Evolutionary conservation across 768 basidiomycete genomes (phyloP).

Genomic region (Suillus subalutaceus): DNA sequence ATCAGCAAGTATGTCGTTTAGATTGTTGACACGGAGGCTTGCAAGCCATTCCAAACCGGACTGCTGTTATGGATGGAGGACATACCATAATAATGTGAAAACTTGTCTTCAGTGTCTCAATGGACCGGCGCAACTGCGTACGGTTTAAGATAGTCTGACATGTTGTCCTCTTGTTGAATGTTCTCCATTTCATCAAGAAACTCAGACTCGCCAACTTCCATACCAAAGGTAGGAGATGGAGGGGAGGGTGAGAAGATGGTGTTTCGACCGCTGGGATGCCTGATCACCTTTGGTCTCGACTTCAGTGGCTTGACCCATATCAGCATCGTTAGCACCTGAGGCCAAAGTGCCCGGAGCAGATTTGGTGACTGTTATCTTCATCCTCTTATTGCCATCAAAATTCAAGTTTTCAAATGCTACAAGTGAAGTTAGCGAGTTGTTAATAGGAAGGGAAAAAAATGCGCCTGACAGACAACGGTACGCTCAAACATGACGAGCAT

Average conservation of each 20-base stretch:
- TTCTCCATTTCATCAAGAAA: slow-evolving; percentile 39
- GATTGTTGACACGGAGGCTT: slow-evolving; percentile 76
- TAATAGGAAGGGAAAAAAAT: slow-evolving; percentile 25
- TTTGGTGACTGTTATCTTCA: too few relatives aligned
- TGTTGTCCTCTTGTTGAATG: slow-evolving; percentile 37
- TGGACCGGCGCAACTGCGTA: slow-evolving; percentile 74
- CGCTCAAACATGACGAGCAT: slow-evolving; percentile 99
- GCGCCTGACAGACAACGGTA: slow-evolving; percentile 97
- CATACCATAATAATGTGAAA: slow-evolving; percentile 80
- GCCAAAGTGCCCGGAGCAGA: background rate
- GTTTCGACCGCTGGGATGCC: background rate
- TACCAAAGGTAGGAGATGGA: background rate
- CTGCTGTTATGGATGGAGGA: slow-evolving; percentile 90
- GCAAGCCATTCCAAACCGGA: slow-evolving; percentile 94
- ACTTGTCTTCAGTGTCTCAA: slow-evolving; percentile 63
- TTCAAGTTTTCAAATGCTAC: slow-evolving; percentile 90
- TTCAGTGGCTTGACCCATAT: background rate
- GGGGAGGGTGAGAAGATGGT: background rate
- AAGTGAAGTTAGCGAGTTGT: slow-evolving; percentile 11
- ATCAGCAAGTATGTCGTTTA: slow-evolving; percentile 87
- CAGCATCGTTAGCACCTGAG: background rate
- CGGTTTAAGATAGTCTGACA: slow-evolving; percentile 61
- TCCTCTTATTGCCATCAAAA: too few relatives aligned
- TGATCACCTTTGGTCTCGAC: background rate
- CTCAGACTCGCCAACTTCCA: background rate